A percentile compares a stretch with the other conserved stretches of the same genome.
Conservation (phyloP, 495 filamentous ascomycete species). For the Oidiodendron maius region DNA sequence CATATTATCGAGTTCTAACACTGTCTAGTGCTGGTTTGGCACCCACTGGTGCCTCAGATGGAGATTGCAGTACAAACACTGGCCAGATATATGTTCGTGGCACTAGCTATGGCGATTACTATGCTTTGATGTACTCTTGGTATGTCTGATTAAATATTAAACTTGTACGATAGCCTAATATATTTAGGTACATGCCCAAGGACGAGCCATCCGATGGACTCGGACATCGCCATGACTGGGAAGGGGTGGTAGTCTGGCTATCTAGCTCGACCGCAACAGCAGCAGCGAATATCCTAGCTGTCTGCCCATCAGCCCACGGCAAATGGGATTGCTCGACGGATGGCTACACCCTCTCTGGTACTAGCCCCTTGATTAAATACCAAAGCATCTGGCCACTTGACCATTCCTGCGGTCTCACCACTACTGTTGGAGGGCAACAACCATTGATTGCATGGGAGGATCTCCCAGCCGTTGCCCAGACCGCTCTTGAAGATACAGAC, state of each 20-base stretch:
- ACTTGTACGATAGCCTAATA: not conserved
- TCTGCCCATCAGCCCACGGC: conserved; percentile 46
- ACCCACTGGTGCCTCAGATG: conserved; percentile 29
- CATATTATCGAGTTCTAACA: conserved; percentile 4
- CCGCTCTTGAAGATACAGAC: conserved; percentile 34
- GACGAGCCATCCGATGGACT: conserved; percentile 21
- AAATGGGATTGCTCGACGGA: conserved; percentile 41
- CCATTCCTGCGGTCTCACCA: conserved; percentile 39
- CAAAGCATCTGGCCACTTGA: conserved; percentile 42
- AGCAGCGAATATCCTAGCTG: conserved; percentile 40
- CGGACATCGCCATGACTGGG: conserved; percentile 25
- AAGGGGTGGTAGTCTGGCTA: conserved; percentile 44
- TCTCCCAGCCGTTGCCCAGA: conserved; percentile 32
- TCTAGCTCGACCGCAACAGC: conserved; percentile 26
- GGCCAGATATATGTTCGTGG: conserved; percentile 47
- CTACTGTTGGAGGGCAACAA: conserved; percentile 40
- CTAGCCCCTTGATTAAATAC: conserved; percentile 40
- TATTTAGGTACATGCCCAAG: conserved; percentile 22
- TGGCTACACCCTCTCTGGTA: conserved; percentile 31
- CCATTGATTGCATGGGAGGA: conserved; percentile 50
- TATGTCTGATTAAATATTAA: not conserved
- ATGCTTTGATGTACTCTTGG: conserved; percentile 50
- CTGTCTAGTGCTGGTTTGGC: conserved; percentile 34
- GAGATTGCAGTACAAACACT: conserved; percentile 36
- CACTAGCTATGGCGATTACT: conserved; percentile 20